Evolutionary conservation across 495 filamentous ascomycete genomes (phyloP), one percentile per base, ranked within the genome.

Genomic region (Hyaloscypha hepaticicola): DNA sequence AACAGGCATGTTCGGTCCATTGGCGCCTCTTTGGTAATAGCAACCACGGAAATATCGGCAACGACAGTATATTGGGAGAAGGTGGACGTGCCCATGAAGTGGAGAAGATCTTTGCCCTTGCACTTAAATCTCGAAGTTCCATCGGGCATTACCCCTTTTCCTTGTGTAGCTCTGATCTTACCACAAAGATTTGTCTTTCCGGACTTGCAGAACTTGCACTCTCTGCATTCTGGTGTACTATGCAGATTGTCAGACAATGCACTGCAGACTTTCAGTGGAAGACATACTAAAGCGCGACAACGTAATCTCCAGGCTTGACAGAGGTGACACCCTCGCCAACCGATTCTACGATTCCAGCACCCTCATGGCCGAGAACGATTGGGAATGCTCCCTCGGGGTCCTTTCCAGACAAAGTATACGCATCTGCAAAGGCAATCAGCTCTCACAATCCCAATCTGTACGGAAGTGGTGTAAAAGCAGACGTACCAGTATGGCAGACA

Each of bases 141-240:
- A 75, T 99, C 95, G 48, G 95, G 95, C 93, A 99, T 96, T 59
- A 98, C 90, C 75, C 95, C 95, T 74, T 83, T 87, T 69, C 95
- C 95, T 79, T 99, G 95, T 14, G 95, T 99, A 29, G 92, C 91
- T 69, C 95, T 90, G 79, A 99, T 99, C 84, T 97, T 98, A 76
- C 96, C 95, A 80, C 95, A 99, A 58, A 99, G 91, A 79, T 99
- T 99, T 70, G 95, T 99, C 88, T 99, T 99, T 81, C 92, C 93
- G 58, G 94, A 97, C 76, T 88, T 90, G 88, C 95, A 99, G 87
- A 99, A 98, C 79, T 99, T 99, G 88, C 95, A 99, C 75, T 97
- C 93, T 57, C 82, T 78, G 82, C 95, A 99, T 81, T 99, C 95
- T 63, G 95, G 96, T 27, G 93, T 97, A 83, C 91, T 96, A 71